These are phyloP conservation scores for Exophiala xenobiotica DNA, from an alignment of 2,329 filamentous ascomycete species.

Conservation along the genomic window DNA sequence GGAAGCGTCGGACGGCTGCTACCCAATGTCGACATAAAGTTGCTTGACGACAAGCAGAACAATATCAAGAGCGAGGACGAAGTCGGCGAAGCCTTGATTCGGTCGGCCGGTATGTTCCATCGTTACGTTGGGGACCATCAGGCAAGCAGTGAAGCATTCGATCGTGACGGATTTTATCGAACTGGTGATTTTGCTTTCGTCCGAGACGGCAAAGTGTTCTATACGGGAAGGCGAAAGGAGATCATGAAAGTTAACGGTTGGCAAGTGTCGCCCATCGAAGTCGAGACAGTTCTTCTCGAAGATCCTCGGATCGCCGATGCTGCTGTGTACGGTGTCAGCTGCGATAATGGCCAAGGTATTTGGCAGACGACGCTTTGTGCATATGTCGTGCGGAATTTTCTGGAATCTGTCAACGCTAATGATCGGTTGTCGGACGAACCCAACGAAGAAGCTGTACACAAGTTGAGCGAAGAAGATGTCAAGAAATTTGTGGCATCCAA, in stretches of 20 bases:
- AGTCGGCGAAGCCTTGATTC: constrained; percentile 42
- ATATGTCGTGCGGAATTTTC: constrained; percentile 42
- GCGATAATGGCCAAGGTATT: constrained; percentile 34
- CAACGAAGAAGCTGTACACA: constrained; percentile 26
- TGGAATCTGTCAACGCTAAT: background rate
- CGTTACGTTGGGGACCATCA: constrained; percentile 40
- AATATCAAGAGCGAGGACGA: constrained; percentile 33
- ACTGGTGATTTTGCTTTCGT: constrained; percentile 45
- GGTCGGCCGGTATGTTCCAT: constrained; percentile 38
- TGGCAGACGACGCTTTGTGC: constrained; percentile 43
- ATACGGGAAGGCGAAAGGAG: constrained; percentile 45
- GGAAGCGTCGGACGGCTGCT: constrained; percentile 51
- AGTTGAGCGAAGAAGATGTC: constrained; percentile 42
- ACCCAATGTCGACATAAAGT: constrained; percentile 36
- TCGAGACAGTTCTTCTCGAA: constrained; percentile 47
- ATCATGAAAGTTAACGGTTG: constrained; percentile 48
- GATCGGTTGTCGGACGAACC: background rate
- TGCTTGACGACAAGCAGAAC: constrained; percentile 38
- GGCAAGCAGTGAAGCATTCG: constrained; percentile 33
- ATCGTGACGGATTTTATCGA: constrained; percentile 43
- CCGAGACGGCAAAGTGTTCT: constrained; percentile 39
- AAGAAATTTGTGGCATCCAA: constrained; percentile 24
- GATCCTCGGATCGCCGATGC: constrained; percentile 47
- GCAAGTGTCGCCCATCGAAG: constrained; percentile 50
- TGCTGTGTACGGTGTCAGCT: constrained; percentile 46